Conservation (phyloP, 2,329 filamentous ascomycete species). For the Talaromyces verruculosus region DNA sequence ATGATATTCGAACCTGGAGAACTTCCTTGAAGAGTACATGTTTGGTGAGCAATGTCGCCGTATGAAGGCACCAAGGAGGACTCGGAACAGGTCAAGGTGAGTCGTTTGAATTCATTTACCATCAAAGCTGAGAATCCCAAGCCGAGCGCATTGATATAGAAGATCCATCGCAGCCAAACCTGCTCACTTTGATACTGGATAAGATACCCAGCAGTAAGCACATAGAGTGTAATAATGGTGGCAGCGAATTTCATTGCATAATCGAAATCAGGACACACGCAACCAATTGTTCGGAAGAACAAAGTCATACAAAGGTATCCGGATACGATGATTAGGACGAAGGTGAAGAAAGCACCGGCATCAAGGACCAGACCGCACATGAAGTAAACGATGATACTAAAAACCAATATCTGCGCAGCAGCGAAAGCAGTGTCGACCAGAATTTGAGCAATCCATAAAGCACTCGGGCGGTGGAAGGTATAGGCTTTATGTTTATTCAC, state of each 20-base stretch:
- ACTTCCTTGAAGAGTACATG: constrained; percentile 77
- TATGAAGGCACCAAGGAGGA: constrained; percentile 68
- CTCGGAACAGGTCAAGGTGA: constrained; percentile 67
- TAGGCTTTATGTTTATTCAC: constrained; percentile 83
- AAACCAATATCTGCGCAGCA: constrained; percentile 67
- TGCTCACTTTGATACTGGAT: constrained; percentile 76
- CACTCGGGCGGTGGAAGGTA: constrained; percentile 78
- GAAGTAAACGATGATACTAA: constrained; percentile 76
- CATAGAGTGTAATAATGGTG: constrained; percentile 75
- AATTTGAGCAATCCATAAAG: constrained; percentile 80
- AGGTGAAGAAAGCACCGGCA: constrained; percentile 76
- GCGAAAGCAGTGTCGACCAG: constrained; percentile 74
- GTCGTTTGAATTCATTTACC: constrained; percentile 77
- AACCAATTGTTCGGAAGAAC: constrained; percentile 74
- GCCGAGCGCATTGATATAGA: constrained; percentile 70
- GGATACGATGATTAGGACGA: constrained; percentile 68
- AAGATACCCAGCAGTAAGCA: constrained; percentile 77
- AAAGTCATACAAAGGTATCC: constrained; percentile 72
- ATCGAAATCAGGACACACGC: constrained; percentile 76
- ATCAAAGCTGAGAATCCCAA: constrained; percentile 76
- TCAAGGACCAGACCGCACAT: constrained; percentile 69
- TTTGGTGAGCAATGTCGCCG: constrained; percentile 68
- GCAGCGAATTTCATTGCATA: constrained; percentile 81
- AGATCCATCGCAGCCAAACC: constrained; percentile 70
- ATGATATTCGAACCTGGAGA: constrained; percentile 63